Base-by-base conservation (phyloP, 305 asterid genomes). In the Caryopteris hybrid region DNA sequence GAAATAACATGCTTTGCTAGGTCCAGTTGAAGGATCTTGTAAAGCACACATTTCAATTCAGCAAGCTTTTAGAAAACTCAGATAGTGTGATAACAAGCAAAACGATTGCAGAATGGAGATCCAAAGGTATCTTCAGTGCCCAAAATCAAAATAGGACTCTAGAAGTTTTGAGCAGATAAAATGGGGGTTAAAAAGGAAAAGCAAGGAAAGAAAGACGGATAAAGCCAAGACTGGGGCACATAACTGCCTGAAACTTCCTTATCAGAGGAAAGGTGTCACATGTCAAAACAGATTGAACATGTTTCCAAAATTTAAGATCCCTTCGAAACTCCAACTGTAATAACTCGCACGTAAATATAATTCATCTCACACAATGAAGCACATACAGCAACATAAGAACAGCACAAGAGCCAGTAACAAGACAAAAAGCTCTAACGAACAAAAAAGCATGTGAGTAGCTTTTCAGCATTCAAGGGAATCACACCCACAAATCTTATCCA, bases 361-460 rank as follows among this genome's bases (percentile, higher is more conserved):
- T 41, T 12, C 22, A 9, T 20, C 23, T 14, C 23, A 8, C 29
- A 36, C 48, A 42, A 33, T 31, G 60, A 31, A 16, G 36, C 34
- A 31, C 16, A 47, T 23, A 50, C 20, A 48, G 64, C 61, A 69
- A 60, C 21, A 42, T 29, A 69, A 47, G 68, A 58, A 7, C 48
- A 13, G 11, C 53, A 46, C n/a, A 42, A 63, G 17, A 59, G 45
- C 53, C 33, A 45, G 5, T 3, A 43, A 5, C 7, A 52, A 17
- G 4, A 12, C 13, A 45, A 56, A 62, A 56, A 43, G 18, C 31
- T 50, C 50, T 13, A 13, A 34, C 17, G 50, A 31, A 47, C 46
- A 61, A 36, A 43, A 14, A 47, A 6, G 12, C 33, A 47, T 3
- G 25, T 14, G n/a, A n/a, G n/a, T n/a, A n/a, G n/a, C n/a, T n/a